Evolutionary conservation across 2,329 filamentous ascomycete species (phyloP).

Genomic region (Cladophialophora carrionii): DNA sequence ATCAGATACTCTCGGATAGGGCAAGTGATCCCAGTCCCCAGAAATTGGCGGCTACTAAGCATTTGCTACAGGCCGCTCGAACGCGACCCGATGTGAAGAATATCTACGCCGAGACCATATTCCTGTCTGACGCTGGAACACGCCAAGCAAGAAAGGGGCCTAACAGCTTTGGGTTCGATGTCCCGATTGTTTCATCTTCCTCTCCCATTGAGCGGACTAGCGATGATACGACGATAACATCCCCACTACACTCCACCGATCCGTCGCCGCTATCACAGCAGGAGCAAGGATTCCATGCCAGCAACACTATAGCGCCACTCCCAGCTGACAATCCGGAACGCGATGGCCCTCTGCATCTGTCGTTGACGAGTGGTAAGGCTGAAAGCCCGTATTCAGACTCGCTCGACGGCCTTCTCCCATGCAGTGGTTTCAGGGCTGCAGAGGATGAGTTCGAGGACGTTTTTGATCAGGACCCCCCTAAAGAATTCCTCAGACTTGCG

Average conservation of each 20-base stretch:
- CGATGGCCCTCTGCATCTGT: background rate
- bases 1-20: conserved; percentile 2
- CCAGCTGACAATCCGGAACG: background rate
- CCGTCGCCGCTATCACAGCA: background rate
- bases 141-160: background rate
- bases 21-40: background rate
- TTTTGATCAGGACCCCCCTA: conserved; percentile 5
- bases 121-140: background rate
- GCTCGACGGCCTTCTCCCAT: background rate
- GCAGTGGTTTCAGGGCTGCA: background rate
- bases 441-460: background rate
- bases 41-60: background rate
- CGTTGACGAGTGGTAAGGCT: background rate
- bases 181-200: conserved; percentile 5
- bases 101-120: background rate
- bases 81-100: background rate
- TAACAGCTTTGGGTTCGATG: conserved; percentile 1
- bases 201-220: background rate
- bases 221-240: background rate
- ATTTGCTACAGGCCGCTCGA: background rate
- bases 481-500: conserved; percentile 1
- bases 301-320: background rate
- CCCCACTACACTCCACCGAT: too few species aligned
- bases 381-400: background rate
- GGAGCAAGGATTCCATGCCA: background rate